Percentiles rank a stretch among this genome's conserved stretches.
Conservation (phyloP, 2,329 filamentous ascomycete genomes). For the Emergomyces orientalis region DNA sequence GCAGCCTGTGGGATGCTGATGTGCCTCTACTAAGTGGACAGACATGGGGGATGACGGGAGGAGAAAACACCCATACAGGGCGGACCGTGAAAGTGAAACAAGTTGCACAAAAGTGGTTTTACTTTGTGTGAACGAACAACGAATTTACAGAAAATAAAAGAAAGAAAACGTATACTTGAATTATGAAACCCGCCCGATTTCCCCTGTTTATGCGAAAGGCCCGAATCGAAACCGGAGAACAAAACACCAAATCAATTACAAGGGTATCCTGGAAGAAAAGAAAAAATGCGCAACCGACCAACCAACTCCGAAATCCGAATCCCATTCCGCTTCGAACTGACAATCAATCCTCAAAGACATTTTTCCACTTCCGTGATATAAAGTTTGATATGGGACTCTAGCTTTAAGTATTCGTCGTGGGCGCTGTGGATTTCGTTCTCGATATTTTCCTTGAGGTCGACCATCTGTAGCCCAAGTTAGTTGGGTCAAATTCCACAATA, state of each 20-base stretch:
- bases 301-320: slow-evolving; percentile 5
- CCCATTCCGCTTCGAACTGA: neutral
- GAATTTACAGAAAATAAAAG: neutral
- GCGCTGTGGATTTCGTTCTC: slow-evolving; percentile 86
- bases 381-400: slow-evolving; percentile 92
- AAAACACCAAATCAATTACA: neutral
- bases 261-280: neutral
- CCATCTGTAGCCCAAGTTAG: slow-evolving; percentile 56
- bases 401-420: slow-evolving; percentile 90
- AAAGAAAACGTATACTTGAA: neutral
- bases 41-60: slow-evolving; percentile 31
- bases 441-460: slow-evolving; percentile 93
- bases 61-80: slow-evolving; percentile 49
- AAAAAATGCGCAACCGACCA: neutral
- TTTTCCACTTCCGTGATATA: slow-evolving; percentile 99
- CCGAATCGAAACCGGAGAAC: neutral
- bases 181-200: neutral
- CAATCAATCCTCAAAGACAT: slow-evolving; percentile 44
- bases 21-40: slow-evolving; percentile 56
- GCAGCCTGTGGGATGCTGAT: slow-evolving; percentile 39
- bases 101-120: slow-evolving; percentile 59
- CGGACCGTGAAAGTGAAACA: slow-evolving; percentile 49
- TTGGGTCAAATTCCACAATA: slow-evolving; percentile 17
- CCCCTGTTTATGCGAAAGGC: neutral
- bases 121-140: slow-evolving; percentile 38